Percentiles rank a stretch among this genome's conserved stretches.
These are phyloP conservation scores for Hura crepitans DNA, from an alignment of 441 rosid genomes.

Conservation along the genomic window DNA sequence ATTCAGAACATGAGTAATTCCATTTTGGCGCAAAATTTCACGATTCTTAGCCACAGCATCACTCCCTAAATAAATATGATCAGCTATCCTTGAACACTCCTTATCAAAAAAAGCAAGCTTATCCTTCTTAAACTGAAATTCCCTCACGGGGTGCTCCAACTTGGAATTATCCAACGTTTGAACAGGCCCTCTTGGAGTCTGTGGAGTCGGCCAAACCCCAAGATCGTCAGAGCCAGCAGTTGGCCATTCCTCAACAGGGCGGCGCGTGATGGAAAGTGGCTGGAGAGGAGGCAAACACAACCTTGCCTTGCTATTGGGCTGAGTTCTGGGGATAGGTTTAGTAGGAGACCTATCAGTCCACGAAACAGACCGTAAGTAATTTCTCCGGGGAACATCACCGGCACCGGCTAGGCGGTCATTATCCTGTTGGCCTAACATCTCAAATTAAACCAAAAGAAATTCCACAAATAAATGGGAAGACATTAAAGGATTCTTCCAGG, in stretches of 20 bases:
- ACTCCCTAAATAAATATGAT: slow-evolving; percentile 63
- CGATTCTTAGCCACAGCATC: slow-evolving; percentile 71
- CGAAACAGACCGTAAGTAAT: slow-evolving; percentile 55
- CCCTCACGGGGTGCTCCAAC: slow-evolving; percentile 37
- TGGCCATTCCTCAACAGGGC: slow-evolving; percentile 71
- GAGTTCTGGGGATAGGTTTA: slow-evolving; percentile 41
- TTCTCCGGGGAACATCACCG: slow-evolving; percentile 36
- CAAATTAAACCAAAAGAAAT: slow-evolving; percentile 23
- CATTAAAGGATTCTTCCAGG: slow-evolving; percentile 40
- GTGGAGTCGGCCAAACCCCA: slow-evolving; percentile 76
- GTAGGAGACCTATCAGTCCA: slow-evolving; percentile 62
- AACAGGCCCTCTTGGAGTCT: slow-evolving; percentile 54
- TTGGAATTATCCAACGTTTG: slow-evolving; percentile 28
- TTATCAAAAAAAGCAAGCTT: slow-evolving; percentile 71
- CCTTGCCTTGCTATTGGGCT: slow-evolving; percentile 40
- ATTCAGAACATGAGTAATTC: slow-evolving; percentile 70
- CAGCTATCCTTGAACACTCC: slow-evolving; percentile 69
- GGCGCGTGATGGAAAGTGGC: slow-evolving; percentile 50
- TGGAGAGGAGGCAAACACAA: slow-evolving; percentile 60
- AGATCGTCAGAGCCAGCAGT: slow-evolving; percentile 69
- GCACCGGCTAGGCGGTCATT: slow-evolving; percentile 29
- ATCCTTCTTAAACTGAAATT: slow-evolving; percentile 59
- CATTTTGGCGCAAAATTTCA: slow-evolving; percentile 50
- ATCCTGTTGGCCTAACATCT: slow-evolving; percentile 50
- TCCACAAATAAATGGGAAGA: slow-evolving; percentile 28